A percentile compares a stretch with the other conserved stretches of the same genome.
Evolutionary conservation across 441 rosid genomes (phyloP).

Genomic region (Bocquillonia castaneifolia): DNA sequence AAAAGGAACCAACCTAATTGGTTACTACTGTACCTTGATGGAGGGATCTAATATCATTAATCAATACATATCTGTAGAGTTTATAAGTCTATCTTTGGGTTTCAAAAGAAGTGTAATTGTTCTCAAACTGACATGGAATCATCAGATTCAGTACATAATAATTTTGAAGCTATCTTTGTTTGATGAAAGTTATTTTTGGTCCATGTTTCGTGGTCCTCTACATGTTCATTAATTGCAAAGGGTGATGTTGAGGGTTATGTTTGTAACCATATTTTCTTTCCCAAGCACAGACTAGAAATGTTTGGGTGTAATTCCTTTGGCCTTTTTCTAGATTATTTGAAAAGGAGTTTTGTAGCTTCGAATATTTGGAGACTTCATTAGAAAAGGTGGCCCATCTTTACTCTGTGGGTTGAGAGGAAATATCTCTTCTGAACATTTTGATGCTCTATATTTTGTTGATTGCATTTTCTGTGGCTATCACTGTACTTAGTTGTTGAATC

Average conservation of each 20-base stretch:
- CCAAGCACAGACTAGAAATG: neutral
- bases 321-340: neutral
- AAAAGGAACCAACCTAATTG: too few species aligned
- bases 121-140: neutral
- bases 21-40: too few species aligned
- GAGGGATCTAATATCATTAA: too few species aligned
- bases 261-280: neutral
- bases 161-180: neutral
- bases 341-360: neutral
- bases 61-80: too few species aligned
- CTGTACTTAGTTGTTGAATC: neutral
- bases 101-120: neutral
- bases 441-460: neutral
- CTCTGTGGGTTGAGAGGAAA: neutral
- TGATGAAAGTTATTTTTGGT: neutral
- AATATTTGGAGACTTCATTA: neutral
- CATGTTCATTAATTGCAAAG: neutral
- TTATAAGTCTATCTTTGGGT: slow-evolving; percentile 1
- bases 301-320: neutral
- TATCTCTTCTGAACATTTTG: neutral
- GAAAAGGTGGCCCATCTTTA: neutral
- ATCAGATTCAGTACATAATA: neutral
- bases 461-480: neutral
- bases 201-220: neutral
- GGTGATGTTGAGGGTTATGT: neutral